These are phyloP conservation scores for Mycena galopus DNA, from an alignment of 768 basidiomycete species.

Conservation along the genomic window DNA sequence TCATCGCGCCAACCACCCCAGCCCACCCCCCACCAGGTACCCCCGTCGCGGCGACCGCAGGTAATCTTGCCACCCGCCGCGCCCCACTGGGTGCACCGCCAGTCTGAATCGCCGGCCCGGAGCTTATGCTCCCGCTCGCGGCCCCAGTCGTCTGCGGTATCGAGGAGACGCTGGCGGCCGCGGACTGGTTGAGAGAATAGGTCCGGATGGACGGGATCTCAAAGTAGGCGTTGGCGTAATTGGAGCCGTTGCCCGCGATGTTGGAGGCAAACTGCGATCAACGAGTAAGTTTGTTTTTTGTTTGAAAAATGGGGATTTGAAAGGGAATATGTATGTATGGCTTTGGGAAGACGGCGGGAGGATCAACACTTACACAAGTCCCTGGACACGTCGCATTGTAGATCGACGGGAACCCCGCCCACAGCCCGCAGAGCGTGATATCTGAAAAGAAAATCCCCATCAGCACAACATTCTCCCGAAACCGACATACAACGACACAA, in stretches of 20 bases:
- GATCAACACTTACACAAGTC: slow-evolving; percentile 52
- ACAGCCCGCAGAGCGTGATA: slow-evolving; percentile 67
- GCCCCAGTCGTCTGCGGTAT: slow-evolving; percentile 11
- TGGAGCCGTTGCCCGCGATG: slow-evolving; percentile 66
- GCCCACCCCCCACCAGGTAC: too few species aligned
- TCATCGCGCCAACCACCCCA: too few species aligned
- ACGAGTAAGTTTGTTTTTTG: too few species aligned
- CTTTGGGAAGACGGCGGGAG: background rate
- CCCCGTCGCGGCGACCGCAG: too few species aligned
- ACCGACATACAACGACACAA: too few species aligned
- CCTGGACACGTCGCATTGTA: slow-evolving; percentile 62
- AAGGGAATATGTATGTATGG: too few species aligned
- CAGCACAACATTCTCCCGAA: too few species aligned
- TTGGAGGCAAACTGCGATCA: slow-evolving; percentile 47
- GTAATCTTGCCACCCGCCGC: too few species aligned
- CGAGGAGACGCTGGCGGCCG: background rate
- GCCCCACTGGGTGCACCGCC: too few species aligned
- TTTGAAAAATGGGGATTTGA: too few species aligned
- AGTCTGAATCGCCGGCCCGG: background rate
- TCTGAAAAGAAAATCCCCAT: slow-evolving; percentile 43
- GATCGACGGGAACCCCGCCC: slow-evolving; percentile 62
- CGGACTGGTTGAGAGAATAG: slow-evolving; percentile 45
- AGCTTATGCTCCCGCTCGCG: background rate
- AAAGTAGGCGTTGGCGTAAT: slow-evolving; percentile 71
- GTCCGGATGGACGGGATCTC: slow-evolving; percentile 72